These are phyloP conservation scores for Pelomyxa schiedti DNA, from an alignment of 78 protist species.

Conservation along the genomic window DNA sequence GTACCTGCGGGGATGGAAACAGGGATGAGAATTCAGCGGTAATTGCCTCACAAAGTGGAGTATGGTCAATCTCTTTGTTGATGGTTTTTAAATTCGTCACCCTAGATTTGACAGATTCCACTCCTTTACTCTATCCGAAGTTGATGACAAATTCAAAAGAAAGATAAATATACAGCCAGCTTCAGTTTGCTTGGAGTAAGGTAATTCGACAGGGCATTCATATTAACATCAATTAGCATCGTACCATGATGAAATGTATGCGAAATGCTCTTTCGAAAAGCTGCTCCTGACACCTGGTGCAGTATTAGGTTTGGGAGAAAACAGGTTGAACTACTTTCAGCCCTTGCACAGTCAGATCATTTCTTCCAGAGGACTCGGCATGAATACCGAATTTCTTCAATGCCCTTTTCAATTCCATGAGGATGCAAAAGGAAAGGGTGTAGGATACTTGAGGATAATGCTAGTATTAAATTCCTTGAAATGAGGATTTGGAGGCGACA, in stretches of 20 bases:
- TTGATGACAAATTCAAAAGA: not conserved
- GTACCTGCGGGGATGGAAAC: no score
- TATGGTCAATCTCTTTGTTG: constrained; percentile 12
- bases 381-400: not conserved
- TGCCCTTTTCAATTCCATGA: no score
- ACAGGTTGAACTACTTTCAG: not conserved
- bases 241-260: constrained; percentile 54
- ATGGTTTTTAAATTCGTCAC: constrained; percentile 28
- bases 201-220: constrained; percentile 25
- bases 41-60: constrained; percentile 8
- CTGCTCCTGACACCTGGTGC: constrained; percentile 28
- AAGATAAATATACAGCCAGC: not conserved
- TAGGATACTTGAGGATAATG: no score
- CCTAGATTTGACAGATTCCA: constrained; percentile 26
- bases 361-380: constrained; percentile 44
- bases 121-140: constrained; percentile 30
- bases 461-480: no score
- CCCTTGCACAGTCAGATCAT: constrained; percentile 34
- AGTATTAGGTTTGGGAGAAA: not conserved
- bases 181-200: constrained; percentile 44
- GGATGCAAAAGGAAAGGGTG: no score
- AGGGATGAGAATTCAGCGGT: constrained; percentile 23
- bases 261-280: constrained; percentile 29
- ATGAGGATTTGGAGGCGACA: no score
- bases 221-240: constrained; percentile 30